These are phyloP conservation scores for Arctium lappa DNA, from an alignment of 129 eudicot genomes.

Conservation along the genomic window DNA sequence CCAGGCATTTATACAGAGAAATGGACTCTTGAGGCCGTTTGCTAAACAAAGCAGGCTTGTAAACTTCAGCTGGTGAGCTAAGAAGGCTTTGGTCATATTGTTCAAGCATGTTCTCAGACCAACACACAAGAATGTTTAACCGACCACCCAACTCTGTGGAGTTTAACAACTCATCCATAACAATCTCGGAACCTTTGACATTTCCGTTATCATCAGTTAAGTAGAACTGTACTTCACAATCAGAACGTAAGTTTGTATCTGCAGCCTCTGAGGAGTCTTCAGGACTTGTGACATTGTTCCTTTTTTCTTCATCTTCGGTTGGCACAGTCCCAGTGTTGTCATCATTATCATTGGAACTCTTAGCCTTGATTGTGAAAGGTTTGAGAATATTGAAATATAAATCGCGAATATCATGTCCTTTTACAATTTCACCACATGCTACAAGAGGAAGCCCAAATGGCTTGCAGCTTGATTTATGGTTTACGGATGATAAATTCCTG, in stretches of 20 bases:
- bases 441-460: conserved; percentile 91
- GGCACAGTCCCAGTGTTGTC: conserved; percentile 26
- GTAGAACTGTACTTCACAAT: conserved; percentile 54
- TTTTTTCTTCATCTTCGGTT: conserved; percentile 39
- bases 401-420: conserved; percentile 69
- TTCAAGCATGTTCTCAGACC: conserved; percentile 63
- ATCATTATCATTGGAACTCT: conserved; percentile 27
- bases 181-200: conserved; percentile 47
- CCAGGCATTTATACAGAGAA: conserved; percentile 85
- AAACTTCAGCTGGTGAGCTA: conserved; percentile 67
- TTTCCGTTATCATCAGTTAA: conserved; percentile 68
- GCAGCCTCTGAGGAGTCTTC: conserved; percentile 26
- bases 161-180: conserved; percentile 51
- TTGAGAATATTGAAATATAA: conserved; percentile 56
- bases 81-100: conserved; percentile 54
- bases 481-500: conserved; percentile 47
- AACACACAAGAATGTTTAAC: conserved; percentile 56
- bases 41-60: conserved; percentile 66
- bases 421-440: conserved; percentile 45
- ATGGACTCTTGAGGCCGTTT: conserved; percentile 80
- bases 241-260: conserved; percentile 24
- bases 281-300: conserved; percentile 13
- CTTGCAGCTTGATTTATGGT: conserved; percentile 49
- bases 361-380: conserved; percentile 40
- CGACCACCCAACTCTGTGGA: conserved; percentile 41